A percentile compares a stretch with the other conserved stretches of the same genome.
Conservation (phyloP, 768 basidiomycete genomes). For the Phlegmacium glaucopus region DNA sequence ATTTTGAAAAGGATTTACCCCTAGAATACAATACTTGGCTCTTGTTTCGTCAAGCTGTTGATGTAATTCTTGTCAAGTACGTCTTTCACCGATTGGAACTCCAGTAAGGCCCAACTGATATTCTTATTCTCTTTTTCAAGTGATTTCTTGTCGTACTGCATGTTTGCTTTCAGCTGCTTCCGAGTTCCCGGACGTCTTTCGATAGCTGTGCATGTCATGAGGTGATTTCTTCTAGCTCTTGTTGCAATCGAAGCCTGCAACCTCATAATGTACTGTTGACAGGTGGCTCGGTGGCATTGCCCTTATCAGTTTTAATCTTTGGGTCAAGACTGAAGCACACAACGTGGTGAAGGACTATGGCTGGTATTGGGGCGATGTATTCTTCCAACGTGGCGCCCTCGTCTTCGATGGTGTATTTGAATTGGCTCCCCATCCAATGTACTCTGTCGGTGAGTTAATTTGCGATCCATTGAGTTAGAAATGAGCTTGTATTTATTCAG, state of each 20-base stretch:
- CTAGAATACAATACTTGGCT: conserved; percentile 97
- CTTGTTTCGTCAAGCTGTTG: conserved; percentile 92
- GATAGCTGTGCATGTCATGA: conserved; percentile 66
- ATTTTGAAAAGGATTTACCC: conserved; percentile 63
- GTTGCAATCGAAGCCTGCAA: background rate
- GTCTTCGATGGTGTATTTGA: conserved; percentile 99
- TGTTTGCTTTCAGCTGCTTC: conserved; percentile 94
- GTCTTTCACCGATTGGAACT: conserved; percentile 23
- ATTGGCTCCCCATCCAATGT: conserved; percentile 92
- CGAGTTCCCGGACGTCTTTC: conserved; percentile 81
- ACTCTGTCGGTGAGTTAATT: conserved; percentile 62
- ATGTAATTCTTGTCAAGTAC: conserved; percentile 93
- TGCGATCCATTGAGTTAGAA: conserved; percentile 1
- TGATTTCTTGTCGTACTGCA: conserved; percentile 91
- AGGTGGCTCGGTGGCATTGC: conserved; percentile 88
- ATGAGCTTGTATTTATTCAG: background rate
- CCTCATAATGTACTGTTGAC: conserved; percentile 7
- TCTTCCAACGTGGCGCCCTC: conserved; percentile 89
- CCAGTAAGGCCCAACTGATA: background rate
- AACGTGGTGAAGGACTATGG: conserved; percentile 97
- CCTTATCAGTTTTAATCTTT: conserved; percentile 92
- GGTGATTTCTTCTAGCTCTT: conserved; percentile 37
- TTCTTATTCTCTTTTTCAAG: conserved; percentile 35
- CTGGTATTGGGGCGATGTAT: conserved; percentile 96
- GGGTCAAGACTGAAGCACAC: conserved; percentile 98